These are phyloP conservation scores for Byssochlamys sp. DNA, from an alignment of 2,329 filamentous ascomycete species.

Conservation along the genomic window DNA sequence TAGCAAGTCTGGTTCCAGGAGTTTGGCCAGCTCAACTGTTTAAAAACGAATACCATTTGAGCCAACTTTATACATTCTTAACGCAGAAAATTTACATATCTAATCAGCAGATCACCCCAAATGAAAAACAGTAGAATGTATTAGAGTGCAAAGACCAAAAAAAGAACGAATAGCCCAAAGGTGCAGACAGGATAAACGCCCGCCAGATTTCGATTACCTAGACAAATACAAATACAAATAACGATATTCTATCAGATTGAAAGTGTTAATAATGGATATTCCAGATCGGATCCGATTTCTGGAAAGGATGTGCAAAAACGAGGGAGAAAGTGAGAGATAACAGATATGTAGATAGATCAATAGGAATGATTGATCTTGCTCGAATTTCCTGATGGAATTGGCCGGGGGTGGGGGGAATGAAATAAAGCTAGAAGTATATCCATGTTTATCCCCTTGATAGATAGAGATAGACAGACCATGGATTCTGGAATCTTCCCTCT, in stretches of 20 bases:
- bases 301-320: too few species aligned
- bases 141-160: neutral
- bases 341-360: neutral
- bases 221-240: neutral
- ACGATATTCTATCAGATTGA: neutral
- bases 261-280: neutral
- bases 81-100: neutral
- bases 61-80: neutral
- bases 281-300: neutral
- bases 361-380: too few species aligned
- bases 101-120: neutral
- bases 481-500: neutral
- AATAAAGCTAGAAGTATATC: neutral
- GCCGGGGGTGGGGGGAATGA: neutral
- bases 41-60: neutral
- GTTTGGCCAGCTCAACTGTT: too few species aligned
- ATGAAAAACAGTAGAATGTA: neutral
- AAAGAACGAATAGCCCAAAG: neutral
- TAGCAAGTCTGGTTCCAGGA: too few species aligned
- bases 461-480: neutral
- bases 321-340: neutral
- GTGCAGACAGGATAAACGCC: neutral
- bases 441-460: neutral
- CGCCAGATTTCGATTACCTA: neutral
- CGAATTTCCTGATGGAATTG: neutral